These are phyloP conservation scores for Neonectria neomacrospora DNA, from an alignment of 2,329 filamentous ascomycete genomes.

Conservation along the genomic window DNA sequence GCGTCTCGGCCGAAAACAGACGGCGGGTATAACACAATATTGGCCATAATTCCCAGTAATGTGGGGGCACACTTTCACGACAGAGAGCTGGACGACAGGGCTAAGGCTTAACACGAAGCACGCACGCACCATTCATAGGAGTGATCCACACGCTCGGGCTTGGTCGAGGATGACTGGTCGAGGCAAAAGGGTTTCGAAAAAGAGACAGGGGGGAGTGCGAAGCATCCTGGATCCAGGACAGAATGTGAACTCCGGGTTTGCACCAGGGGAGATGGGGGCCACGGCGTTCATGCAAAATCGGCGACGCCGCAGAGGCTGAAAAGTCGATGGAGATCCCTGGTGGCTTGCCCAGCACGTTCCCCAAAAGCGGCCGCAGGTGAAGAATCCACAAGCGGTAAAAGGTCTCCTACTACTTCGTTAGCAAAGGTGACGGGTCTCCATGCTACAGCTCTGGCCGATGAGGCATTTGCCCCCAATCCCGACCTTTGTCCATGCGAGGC, in stretches of 20 bases:
- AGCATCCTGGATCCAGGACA: conserved; percentile 14
- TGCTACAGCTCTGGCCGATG: conserved; percentile 21
- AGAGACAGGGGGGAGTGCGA: conserved; percentile 4
- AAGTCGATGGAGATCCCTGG: conserved; percentile 8
- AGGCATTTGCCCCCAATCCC: conserved; percentile 38
- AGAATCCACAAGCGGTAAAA: conserved; percentile 6
- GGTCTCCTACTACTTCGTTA: background rate
- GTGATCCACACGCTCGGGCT: background rate
- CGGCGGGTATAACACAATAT: conserved; percentile 13
- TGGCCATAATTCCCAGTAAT: conserved; percentile 13
- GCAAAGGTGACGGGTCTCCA: conserved; percentile 5
- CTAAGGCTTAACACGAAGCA: conserved; percentile 2
- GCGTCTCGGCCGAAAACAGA: conserved; percentile 21
- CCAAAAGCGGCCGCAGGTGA: conserved; percentile 6
- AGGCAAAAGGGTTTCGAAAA: conserved; percentile 14
- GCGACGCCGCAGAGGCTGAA: conserved; percentile 1
- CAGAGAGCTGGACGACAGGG: conserved; percentile 7
- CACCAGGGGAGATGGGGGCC: conserved; percentile 21
- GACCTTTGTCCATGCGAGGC: conserved; percentile 27
- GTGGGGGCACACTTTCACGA: conserved; percentile 8
- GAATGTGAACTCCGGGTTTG: conserved; percentile 9
- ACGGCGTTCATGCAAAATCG: conserved; percentile 21
- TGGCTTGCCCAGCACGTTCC: conserved; percentile 9
- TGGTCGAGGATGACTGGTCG: conserved; percentile 4
- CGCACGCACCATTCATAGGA: background rate